Conservation (phyloP, 495 filamentous ascomycete species). For the Lepraria neglecta region DNA sequence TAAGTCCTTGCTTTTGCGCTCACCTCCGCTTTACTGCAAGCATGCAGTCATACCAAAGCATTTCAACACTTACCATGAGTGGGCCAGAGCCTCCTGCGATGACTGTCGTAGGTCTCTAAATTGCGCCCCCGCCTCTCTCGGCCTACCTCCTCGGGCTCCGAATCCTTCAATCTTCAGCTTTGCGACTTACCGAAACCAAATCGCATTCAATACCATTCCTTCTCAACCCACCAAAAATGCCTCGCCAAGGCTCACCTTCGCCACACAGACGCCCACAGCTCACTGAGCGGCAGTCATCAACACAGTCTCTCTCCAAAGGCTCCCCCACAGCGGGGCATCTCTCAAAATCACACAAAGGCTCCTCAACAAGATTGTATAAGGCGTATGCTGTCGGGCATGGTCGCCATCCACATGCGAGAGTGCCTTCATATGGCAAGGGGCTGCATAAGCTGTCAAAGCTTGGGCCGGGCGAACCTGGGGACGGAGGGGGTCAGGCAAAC, state of each 20-base stretch:
- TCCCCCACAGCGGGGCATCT: slow-evolving; percentile 19
- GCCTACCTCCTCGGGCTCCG: background rate
- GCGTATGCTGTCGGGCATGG: slow-evolving; percentile 28
- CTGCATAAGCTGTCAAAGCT: slow-evolving; percentile 37
- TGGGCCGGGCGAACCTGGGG: slow-evolving; percentile 8
- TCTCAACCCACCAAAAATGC: slow-evolving; percentile 11
- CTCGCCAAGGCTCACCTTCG: slow-evolving; percentile 23
- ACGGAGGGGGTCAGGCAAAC: slow-evolving; percentile 10
- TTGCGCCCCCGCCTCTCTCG: background rate
- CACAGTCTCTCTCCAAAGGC: slow-evolving; percentile 24
- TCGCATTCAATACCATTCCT: background rate
- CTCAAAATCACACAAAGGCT: slow-evolving; percentile 24
- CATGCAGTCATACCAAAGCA: slow-evolving; percentile 7
- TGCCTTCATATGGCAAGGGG: slow-evolving; percentile 38
- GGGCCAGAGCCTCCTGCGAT: background rate
- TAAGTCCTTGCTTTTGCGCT: slow-evolving; percentile 4
- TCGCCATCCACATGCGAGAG: slow-evolving; percentile 25
- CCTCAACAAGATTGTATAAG: slow-evolving; percentile 26
- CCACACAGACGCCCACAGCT: slow-evolving; percentile 23
- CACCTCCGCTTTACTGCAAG: slow-evolving; percentile 4
- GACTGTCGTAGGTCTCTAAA: background rate
- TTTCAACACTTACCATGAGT: background rate
- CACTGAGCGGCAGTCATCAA: slow-evolving; percentile 22
- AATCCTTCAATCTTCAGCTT: background rate
- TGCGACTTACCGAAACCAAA: background rate